These are phyloP conservation scores for Musa troglodytarum DNA, from an alignment of 176 grass and related monocot genomes.

Conservation along the genomic window DNA sequence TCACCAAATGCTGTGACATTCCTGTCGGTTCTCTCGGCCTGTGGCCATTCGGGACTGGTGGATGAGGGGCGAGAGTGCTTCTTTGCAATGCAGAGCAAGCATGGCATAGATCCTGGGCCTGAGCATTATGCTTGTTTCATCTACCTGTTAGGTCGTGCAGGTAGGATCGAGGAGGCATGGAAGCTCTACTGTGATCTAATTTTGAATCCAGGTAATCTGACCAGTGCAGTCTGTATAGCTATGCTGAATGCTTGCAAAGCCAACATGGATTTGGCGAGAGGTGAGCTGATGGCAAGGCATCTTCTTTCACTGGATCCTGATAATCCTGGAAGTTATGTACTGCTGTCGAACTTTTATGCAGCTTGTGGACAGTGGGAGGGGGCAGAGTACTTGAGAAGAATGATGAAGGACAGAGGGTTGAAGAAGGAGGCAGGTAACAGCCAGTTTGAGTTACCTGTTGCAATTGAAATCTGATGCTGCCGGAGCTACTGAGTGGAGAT, in stretches of 20 bases:
- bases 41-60: conserved; percentile 46
- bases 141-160: conserved; percentile 42
- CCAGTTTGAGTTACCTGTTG: conserved; percentile 10
- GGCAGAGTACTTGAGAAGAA: conserved; percentile 32
- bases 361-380: conserved; percentile 29
- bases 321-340: conserved; percentile 40
- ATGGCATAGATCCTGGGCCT: conserved; percentile 35
- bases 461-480: neutral
- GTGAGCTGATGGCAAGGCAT: conserved; percentile 34
- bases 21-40: conserved; percentile 48
- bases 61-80: conserved; percentile 34
- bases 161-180: conserved; percentile 51
- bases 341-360: conserved; percentile 49
- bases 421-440: conserved; percentile 48
- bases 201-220: conserved; percentile 8
- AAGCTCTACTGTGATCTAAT: conserved; percentile 37
- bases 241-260: conserved; percentile 43
- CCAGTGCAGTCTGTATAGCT: conserved; percentile 33
- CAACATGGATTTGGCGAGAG: conserved; percentile 44
- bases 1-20: conserved; percentile 59
- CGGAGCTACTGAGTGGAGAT: neutral
- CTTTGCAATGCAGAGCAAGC: conserved; percentile 39
- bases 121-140: conserved; percentile 54
- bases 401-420: conserved; percentile 34
- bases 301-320: conserved; percentile 30